Conservation (phyloP, 305 asterid species). For the Fraxinus sp. region DNA sequence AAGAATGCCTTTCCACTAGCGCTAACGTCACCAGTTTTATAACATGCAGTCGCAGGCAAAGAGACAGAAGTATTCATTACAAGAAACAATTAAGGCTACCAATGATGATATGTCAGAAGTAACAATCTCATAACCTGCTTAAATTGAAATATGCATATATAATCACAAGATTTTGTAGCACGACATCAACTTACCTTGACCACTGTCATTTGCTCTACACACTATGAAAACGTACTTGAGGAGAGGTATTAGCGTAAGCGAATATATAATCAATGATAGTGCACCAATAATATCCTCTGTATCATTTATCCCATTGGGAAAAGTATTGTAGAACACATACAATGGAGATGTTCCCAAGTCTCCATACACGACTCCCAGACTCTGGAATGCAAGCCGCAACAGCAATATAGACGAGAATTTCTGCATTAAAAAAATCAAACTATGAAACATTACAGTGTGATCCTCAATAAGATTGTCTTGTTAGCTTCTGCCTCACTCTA, state of each 20-base stretch:
- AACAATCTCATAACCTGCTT: not conserved
- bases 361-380: conserved; percentile 96
- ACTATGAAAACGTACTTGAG: conserved; percentile 95
- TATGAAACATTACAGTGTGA: not conserved
- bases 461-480: not conserved
- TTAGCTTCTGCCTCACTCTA: conserved; percentile 5
- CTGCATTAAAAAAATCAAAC: conserved; percentile 43
- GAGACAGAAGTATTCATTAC: not conserved
- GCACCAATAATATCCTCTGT: conserved; percentile 89
- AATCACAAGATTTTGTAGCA: not conserved
- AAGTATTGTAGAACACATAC: conserved; percentile 92
- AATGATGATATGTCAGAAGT: not conserved
- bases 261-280: conserved; percentile 87
- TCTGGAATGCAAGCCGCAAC: conserved; percentile 94
- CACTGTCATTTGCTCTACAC: conserved; percentile 93
- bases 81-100: not conserved
- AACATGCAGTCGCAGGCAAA: not conserved
- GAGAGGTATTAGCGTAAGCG: conserved; percentile 89
- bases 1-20: not conserved
- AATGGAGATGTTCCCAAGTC: conserved; percentile 98
- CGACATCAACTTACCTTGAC: conserved; percentile 66
- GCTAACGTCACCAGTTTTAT: not conserved
- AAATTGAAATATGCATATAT: not conserved
- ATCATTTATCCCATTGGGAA: conserved; percentile 76
- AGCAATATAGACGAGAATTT: conserved; percentile 75